Percentiles rank a stretch among this genome's conserved stretches.
Evolutionary conservation across 2,329 filamentous ascomycete species (phyloP).

Genomic region (Cladosporium oxysporum): DNA sequence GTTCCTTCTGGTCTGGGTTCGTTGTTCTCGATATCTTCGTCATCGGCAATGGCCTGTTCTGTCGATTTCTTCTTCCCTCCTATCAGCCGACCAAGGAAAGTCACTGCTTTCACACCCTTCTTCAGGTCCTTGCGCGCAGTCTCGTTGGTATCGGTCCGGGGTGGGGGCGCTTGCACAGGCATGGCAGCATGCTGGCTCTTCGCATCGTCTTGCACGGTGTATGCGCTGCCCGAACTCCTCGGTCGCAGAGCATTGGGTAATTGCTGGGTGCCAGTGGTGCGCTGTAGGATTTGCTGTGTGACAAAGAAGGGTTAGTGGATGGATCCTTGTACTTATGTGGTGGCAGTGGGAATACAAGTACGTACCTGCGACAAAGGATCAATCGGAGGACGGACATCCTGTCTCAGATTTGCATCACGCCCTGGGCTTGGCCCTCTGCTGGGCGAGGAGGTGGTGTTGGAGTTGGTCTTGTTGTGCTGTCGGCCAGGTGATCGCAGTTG

Average conservation of each 20-base stretch:
- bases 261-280: constrained; percentile 62
- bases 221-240: constrained; percentile 36
- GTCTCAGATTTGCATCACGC: constrained; percentile 26
- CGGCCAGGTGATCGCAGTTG: constrained; percentile 24
- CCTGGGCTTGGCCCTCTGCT: constrained; percentile 22
- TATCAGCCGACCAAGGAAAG: constrained; percentile 87
- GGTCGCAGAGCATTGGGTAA: constrained; percentile 55
- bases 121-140: constrained; percentile 59
- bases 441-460: constrained; percentile 26
- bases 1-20: constrained; percentile 73
- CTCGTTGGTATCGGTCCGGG: constrained; percentile 28
- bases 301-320: constrained; percentile 25
- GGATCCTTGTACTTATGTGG: constrained; percentile 4
- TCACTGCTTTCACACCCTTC: constrained; percentile 74
- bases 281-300: constrained; percentile 58
- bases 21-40: constrained; percentile 66
- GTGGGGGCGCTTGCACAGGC: constrained; percentile 24
- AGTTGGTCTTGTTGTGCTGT: constrained; percentile 29
- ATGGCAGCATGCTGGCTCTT: constrained; percentile 13
- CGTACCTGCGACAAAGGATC: constrained; percentile 69
- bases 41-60: constrained; percentile 46
- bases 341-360: not conserved
- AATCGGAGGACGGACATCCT: constrained; percentile 51
- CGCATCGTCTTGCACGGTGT: constrained; percentile 50
- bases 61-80: constrained; percentile 69